These are phyloP conservation scores for Stellera chamaejasme DNA, from an alignment of 345 rosid species.

Conservation along the genomic window DNA sequence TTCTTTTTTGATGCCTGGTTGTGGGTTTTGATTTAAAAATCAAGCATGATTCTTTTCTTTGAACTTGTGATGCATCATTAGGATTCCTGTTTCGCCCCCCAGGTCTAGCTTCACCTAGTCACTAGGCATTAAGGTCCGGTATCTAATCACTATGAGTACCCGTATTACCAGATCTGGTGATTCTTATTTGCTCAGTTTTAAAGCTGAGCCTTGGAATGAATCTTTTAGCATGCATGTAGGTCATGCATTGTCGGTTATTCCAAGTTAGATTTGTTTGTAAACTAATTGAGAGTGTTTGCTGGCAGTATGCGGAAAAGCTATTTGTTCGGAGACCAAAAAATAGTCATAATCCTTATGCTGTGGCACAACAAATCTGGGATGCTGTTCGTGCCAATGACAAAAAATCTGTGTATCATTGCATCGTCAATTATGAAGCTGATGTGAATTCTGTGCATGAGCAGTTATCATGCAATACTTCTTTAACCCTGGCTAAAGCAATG, in stretches of 20 bases:
- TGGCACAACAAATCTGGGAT: conserved; percentile 76
- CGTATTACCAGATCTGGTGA: too few species aligned
- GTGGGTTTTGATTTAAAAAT: too few species aligned
- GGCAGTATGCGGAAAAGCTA: conserved; percentile 89
- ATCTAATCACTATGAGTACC: too few species aligned
- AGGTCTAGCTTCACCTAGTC: too few species aligned
- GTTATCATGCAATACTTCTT: conserved; percentile 50
- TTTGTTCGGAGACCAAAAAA: conserved; percentile 76
- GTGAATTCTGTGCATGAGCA: conserved; percentile 60
- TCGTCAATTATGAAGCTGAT: conserved; percentile 70
- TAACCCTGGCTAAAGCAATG: conserved; percentile 83
- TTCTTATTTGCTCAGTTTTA: too few species aligned
- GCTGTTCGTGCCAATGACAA: conserved; percentile 84
- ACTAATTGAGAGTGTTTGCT: conserved; percentile 11
- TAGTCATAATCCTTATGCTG: conserved; percentile 35
- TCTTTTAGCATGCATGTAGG: not conserved
- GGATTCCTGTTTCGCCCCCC: too few species aligned
- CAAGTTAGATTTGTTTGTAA: not conserved
- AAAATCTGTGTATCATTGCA: conserved; percentile 78
- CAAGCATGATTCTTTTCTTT: too few species aligned
- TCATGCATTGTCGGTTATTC: too few species aligned
- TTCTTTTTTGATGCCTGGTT: too few species aligned
- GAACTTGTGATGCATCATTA: too few species aligned
- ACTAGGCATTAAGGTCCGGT: too few species aligned
- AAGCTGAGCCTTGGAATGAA: too few species aligned